Evolutionary conservation across 1,284 basidiomycete genomes (phyloP).

Genomic region (Schizopora paradoxa): DNA sequence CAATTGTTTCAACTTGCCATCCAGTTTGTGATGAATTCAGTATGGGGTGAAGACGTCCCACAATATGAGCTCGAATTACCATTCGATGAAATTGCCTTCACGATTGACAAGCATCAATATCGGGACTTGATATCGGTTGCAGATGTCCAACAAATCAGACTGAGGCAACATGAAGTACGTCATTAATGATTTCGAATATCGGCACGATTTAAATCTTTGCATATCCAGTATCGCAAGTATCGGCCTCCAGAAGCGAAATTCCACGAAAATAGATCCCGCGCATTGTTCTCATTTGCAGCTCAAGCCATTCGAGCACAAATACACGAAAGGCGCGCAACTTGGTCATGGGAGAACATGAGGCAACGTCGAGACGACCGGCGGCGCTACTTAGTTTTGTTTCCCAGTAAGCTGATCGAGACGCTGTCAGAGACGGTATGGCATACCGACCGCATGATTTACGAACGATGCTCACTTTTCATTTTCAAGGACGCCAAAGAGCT

Average conservation of each 20-base stretch:
- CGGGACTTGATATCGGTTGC: conserved; percentile 89
- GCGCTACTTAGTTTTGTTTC: conserved; percentile 79
- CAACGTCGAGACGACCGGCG: conserved; percentile 86
- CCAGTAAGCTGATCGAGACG: conserved; percentile 4
- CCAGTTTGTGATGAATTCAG: conserved; percentile 82
- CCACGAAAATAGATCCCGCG: conserved; percentile 59
- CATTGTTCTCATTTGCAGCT: conserved; percentile 78
- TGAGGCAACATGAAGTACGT: conserved; percentile 79
- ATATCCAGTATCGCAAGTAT: conserved; percentile 72
- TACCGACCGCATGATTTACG: not conserved
- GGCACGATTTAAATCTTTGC: conserved; percentile 14
- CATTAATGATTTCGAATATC: conserved; percentile 2
- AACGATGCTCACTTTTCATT: not conserved
- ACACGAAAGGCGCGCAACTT: conserved; percentile 78
- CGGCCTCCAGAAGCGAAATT: conserved; percentile 64
- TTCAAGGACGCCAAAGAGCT: conserved; percentile 47
- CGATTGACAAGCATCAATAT: conserved; percentile 94
- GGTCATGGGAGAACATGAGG: conserved; percentile 92
- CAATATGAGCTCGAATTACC: conserved; percentile 87
- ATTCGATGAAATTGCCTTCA: conserved; percentile 93
- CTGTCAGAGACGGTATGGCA: not conserved
- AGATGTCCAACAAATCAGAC: conserved; percentile 97
- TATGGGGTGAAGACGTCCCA: conserved; percentile 67
- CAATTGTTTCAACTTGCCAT: conserved; percentile 8
- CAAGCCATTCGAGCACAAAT: conserved; percentile 84